Evolutionary conservation across 495 filamentous ascomycete species (phyloP).

Genomic region (Penicillium cinerascens): DNA sequence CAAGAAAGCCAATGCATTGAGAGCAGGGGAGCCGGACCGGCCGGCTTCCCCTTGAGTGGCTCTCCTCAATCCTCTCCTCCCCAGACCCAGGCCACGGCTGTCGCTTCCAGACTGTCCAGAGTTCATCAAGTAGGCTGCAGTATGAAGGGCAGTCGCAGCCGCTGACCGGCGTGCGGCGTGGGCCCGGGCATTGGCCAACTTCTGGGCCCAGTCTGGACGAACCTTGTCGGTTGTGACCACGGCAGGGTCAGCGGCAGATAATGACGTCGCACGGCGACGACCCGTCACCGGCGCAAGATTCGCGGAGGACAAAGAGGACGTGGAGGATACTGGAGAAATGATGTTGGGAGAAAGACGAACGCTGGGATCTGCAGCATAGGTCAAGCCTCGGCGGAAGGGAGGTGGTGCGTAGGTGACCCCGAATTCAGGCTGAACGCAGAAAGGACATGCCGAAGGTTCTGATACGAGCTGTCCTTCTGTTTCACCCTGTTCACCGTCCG

Average conservation of each 20-base stretch:
- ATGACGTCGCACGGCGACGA: constrained; percentile 70
- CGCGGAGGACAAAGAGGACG: constrained; percentile 47
- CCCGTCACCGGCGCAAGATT: constrained; percentile 31
- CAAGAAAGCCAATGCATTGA: constrained; percentile 50
- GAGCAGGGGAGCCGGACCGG: constrained; percentile 43
- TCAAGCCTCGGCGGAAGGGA: constrained; percentile 79
- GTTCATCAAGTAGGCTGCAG: constrained; percentile 89
- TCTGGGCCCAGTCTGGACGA: constrained; percentile 91
- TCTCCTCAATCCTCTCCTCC: constrained; percentile 45
- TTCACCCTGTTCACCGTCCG: constrained; percentile 35
- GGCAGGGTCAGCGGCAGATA: constrained; percentile 72
- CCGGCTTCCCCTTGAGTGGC: constrained; percentile 33
- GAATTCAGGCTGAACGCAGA: constrained; percentile 92
- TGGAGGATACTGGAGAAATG: constrained; percentile 70
- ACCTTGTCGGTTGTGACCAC: constrained; percentile 91
- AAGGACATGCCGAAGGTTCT: constrained; percentile 90
- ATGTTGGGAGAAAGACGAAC: constrained; percentile 42
- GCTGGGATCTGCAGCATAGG: constrained; percentile 55
- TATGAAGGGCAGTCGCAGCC: constrained; percentile 90
- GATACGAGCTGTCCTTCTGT: constrained; percentile 71
- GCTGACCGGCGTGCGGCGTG: constrained; percentile 84
- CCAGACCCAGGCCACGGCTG: constrained; percentile 44
- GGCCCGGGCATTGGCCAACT: constrained; percentile 77
- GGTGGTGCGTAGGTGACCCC: constrained; percentile 89
- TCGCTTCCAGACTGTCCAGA: constrained; percentile 50